Evolutionary conservation across 2,329 filamentous ascomycete species (phyloP).

Genomic region (Sclerotinia borealis): DNA sequence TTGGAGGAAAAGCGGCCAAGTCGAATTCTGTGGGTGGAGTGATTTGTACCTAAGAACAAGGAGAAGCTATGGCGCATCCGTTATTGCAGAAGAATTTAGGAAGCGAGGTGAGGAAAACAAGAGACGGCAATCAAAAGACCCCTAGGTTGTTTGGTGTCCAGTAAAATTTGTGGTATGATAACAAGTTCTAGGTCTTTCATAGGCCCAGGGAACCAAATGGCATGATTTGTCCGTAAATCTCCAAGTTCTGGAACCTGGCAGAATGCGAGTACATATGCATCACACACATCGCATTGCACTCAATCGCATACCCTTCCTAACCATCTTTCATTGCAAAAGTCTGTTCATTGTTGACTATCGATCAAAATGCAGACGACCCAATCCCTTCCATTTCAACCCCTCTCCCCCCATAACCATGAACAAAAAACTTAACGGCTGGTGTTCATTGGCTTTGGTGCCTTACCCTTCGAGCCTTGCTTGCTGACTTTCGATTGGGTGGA

Average conservation of each 20-base stretch:
- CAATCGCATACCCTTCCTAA: not conserved
- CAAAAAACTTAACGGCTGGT: slow-evolving; percentile 66
- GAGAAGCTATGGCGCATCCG: too few species aligned
- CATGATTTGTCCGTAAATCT: not conserved
- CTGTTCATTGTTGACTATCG: slow-evolving; percentile 32
- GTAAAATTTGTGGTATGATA: not conserved
- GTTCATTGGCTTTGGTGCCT: slow-evolving; percentile 76
- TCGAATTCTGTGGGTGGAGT: not conserved
- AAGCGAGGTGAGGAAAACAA: not conserved
- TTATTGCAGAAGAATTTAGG: too few species aligned
- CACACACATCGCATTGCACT: slow-evolving; percentile 2
- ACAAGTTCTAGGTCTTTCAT: not conserved
- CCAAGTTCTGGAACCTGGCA: not conserved
- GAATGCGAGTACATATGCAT: slow-evolving; percentile 4
- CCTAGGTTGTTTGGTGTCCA: not conserved
- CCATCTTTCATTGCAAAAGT: slow-evolving; percentile 19
- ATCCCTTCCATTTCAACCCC: slow-evolving; percentile 13
- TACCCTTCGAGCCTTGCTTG: slow-evolving; percentile 97
- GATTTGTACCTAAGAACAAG: not conserved
- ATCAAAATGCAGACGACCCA: slow-evolving; percentile 29
- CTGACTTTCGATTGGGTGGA: slow-evolving; percentile 62
- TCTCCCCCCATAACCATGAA: slow-evolving; percentile 2
- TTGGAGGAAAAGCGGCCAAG: not conserved
- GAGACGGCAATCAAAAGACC: not conserved
- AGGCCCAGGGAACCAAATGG: not conserved